Evolutionary conservation across 352 stramenopile species (phyloP).

Genomic region (Phytophthora cajani): DNA sequence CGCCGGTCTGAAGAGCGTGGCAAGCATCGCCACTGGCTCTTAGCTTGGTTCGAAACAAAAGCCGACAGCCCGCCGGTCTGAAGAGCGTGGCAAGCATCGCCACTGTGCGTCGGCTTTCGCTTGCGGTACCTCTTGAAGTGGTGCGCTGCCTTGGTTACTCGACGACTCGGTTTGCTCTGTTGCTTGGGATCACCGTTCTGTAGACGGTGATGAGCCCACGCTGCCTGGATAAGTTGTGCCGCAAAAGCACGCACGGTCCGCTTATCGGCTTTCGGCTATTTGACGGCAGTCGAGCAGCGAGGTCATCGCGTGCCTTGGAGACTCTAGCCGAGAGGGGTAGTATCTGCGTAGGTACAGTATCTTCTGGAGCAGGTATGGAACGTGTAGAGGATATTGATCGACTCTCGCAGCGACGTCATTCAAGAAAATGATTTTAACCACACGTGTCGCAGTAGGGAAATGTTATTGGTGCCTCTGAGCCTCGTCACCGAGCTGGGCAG

Average conservation of each 20-base stretch:
- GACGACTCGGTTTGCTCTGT: constrained; percentile 6
- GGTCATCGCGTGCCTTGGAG: no score
- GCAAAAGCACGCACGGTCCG: constrained; percentile 35
- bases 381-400: no score
- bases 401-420: no score
- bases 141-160: constrained; percentile 26
- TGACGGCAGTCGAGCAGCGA: no score
- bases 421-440: no score
- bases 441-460: no score
- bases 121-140: constrained; percentile 44
- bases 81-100: constrained; percentile 14
- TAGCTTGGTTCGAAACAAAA: constrained; percentile 10
- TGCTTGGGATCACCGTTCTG: constrained; percentile 6
- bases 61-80: constrained; percentile 19
- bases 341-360: no score
- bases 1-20: constrained; percentile 17
- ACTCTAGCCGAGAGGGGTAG: no score
- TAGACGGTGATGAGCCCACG: constrained; percentile 39
- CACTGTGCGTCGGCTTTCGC: constrained; percentile 34
- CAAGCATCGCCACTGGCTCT: constrained; percentile 11
- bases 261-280: constrained; percentile 20
- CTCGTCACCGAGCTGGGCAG: no score
- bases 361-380: no score
- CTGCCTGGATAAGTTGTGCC: constrained; percentile 43
- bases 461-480: no score